Evolutionary conservation across 257 asterid genomes (phyloP), one percentile per base, ranked within the genome.

Genomic region (Solanum chilense): DNA sequence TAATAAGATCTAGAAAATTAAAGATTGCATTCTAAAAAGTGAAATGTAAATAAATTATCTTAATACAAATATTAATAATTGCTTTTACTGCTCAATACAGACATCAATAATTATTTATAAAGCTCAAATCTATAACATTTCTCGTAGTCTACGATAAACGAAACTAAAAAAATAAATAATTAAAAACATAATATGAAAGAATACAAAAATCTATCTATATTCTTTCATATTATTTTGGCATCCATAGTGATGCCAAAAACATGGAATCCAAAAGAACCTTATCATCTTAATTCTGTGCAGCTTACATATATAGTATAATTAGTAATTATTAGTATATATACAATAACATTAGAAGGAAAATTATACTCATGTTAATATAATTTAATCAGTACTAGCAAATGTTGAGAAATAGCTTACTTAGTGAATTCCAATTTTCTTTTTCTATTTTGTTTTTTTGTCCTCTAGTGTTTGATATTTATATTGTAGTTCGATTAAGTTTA

Each of bases 11-110:
- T n/a, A 62, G 1, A 0, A 11, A 4, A 62, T 1, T 62, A 62
- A 62, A 0, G 1, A 0, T 23, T 3, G 0, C 6, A 5, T 10
- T n/a, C 0, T 14, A 10, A 23, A 2, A 62, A 11, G 14, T 62
- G 0, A n/a, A n/a, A 62, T 10, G 7, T 4, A n/a, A 0, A 62
- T 62, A 58, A 25, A 10, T 0, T n/a, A n/a, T 62, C 4, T 5
- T 11, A 10, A n/a, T 62, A 62, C 7, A n/a, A n/a, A n/a, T 3
- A 62, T 62, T 62, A 62, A n/a, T 62, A 62, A n/a, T 0, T 62
- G 1, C 3, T 62, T 11, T 5, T 12, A 23, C 7, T 2, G 0
- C 5, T n/a, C 70, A n/a, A 62, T 62, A n/a, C 29, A n/a, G 12
- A n/a, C 6, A 62, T 62, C 25, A 62, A 62, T 62, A 62, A n/a